Percentiles rank a stretch among this genome's conserved stretches.
Conservation (phyloP, 1,284 basidiomycete species). For the Papiliotrema terrestris region DNA sequence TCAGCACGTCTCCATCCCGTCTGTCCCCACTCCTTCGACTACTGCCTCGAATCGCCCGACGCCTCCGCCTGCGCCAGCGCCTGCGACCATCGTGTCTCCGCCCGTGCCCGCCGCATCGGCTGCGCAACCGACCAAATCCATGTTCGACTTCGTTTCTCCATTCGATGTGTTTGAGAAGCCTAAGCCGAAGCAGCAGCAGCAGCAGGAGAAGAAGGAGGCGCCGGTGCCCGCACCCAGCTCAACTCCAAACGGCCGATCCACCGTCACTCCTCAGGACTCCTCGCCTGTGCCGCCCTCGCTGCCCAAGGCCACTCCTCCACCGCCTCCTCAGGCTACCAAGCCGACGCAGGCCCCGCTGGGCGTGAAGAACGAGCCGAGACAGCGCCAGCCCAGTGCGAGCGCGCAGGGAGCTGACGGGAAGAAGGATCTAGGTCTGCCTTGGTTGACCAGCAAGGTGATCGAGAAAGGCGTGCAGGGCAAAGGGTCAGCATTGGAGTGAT, state of each 20-base stretch:
- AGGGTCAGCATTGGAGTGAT: too few relatives aligned
- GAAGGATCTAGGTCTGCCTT: conserved; percentile 9
- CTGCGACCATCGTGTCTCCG: neutral
- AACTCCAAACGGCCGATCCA: neutral
- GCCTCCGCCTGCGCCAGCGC: neutral
- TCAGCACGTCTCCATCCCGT: neutral
- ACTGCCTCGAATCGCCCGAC: neutral
- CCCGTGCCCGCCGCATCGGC: neutral
- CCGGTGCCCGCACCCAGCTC: neutral
- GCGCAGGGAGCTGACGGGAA: neutral
- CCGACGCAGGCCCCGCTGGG: neutral
- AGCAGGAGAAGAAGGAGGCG: neutral
- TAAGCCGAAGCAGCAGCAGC: conserved; percentile 4
- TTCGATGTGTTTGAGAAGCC: conserved; percentile 40
- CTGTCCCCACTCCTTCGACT: neutral
- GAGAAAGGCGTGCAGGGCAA: conserved; percentile 14
- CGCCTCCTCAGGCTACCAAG: neutral
- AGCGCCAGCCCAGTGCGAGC: neutral
- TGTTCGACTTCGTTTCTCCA: conserved; percentile 44
- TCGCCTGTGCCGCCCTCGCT: neutral
- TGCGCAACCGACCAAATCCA: conserved; percentile 20
- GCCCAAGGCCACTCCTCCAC: neutral
- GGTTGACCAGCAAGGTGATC: conserved; percentile 15
- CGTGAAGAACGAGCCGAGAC: neutral
- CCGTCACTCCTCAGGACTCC: neutral